Conservation (phyloP, 352 stramenopile genomes). For the Phytophthora uliginosa region DNA sequence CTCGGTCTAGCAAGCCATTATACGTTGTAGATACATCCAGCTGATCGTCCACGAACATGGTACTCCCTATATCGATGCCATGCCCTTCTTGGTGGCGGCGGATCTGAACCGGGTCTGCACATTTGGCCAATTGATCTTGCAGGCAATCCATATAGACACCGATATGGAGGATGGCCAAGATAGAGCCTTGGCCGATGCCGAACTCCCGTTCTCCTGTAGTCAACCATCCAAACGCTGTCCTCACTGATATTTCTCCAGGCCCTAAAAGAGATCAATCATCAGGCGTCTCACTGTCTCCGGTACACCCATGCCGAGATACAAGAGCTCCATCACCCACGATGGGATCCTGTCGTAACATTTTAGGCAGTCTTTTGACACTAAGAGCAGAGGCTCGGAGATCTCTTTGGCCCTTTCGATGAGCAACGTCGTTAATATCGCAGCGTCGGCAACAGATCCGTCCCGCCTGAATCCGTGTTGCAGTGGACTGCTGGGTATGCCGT, state of each 20-base stretch:
- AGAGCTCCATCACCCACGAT: not conserved
- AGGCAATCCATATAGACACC: not conserved
- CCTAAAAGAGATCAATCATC: not conserved
- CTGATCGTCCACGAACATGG: not conserved
- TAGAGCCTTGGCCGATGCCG: constrained; percentile 2
- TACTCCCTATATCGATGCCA: not conserved
- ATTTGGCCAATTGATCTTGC: not conserved
- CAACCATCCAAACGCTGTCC: constrained; percentile 1
- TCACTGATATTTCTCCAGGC: not conserved
- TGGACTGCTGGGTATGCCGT: not conserved
- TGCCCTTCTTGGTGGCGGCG: not conserved
- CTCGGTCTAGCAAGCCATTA: not conserved
- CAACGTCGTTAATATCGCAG: not conserved
- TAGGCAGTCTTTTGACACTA: not conserved
- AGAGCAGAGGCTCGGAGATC: not conserved
- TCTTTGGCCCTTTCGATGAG: not conserved
- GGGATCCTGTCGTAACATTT: constrained; percentile 10
- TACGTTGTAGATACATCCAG: not conserved
- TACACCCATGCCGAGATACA: not conserved
- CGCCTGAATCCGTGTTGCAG: not conserved
- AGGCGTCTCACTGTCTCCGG: not conserved
- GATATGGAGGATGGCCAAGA: constrained; percentile 2
- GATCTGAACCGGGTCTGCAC: not conserved
- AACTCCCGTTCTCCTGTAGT: not conserved
- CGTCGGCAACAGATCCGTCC: not conserved